Conservation (phyloP, 345 rosid species). For the Eucalyptus paniculata region DNA sequence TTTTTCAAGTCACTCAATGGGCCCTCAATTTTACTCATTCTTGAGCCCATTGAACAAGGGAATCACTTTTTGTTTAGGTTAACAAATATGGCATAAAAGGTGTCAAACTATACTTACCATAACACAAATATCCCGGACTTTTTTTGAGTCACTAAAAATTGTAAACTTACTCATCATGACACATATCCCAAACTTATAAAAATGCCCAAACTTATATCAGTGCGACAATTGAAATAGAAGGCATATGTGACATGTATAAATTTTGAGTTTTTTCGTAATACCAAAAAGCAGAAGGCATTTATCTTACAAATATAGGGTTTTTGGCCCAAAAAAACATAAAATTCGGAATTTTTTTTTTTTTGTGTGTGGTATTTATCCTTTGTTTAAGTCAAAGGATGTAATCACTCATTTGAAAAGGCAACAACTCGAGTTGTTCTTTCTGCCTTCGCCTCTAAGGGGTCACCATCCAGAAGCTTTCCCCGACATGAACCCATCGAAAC, state of each 20-base stretch:
- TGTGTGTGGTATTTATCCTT: not conserved
- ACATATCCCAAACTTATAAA: no score
- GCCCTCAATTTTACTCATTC: not conserved
- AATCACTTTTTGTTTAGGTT: not conserved
- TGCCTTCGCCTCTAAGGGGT: not conserved
- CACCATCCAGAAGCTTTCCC: not conserved
- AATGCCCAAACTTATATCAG: no score
- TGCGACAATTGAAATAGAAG: no score
- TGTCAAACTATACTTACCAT: no score
- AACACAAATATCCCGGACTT: rapidly evolving
- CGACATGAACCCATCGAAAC: not conserved
- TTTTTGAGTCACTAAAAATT: no score
- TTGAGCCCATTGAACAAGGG: not conserved
- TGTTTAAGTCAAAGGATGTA: not conserved
- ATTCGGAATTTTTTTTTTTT: not conserved
- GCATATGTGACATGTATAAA: no score
- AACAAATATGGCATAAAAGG: no score
- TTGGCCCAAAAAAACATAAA: no score
- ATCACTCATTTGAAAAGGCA: not conserved
- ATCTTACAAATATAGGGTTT: no score
- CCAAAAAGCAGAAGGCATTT: no score
- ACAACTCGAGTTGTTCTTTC: not conserved
- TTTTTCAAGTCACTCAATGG: not conserved
- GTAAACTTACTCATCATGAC: no score
- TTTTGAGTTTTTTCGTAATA: no score